These are phyloP conservation scores for Lignosus rhinocerotis DNA, from an alignment of 1,284 basidiomycete genomes.

Conservation along the genomic window DNA sequence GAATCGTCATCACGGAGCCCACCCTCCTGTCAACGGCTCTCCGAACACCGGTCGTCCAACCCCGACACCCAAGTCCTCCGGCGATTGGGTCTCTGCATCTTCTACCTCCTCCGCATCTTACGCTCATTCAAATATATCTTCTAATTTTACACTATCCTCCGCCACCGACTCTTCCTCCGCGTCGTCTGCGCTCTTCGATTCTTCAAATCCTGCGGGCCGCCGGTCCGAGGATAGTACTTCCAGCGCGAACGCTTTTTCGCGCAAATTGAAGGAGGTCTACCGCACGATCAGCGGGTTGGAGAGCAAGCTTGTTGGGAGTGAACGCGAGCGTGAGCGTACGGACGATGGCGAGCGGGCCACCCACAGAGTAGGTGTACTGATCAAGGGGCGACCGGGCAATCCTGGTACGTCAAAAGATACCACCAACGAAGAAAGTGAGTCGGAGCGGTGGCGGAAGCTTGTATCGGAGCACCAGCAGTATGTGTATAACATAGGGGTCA, in stretches of 20 bases:
- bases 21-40: slow-evolving; percentile 10
- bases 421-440: slow-evolving; percentile 55
- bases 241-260: slow-evolving; percentile 67
- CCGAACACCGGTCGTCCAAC: slow-evolving; percentile 37
- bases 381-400: slow-evolving; percentile 43
- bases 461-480: slow-evolving; percentile 74
- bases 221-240: slow-evolving; percentile 50
- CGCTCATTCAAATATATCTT: slow-evolving; percentile 68
- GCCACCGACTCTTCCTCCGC: slow-evolving; percentile 69
- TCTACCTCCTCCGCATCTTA: slow-evolving; percentile 69
- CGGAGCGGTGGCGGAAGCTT: slow-evolving; percentile 64
- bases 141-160: slow-evolving; percentile 74
- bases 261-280: slow-evolving; percentile 81
- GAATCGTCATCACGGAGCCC: slow-evolving; percentile 42
- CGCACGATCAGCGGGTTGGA: slow-evolving; percentile 75
- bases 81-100: slow-evolving; percentile 72
- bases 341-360: slow-evolving; percentile 26
- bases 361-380: slow-evolving; percentile 43
- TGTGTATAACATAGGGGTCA: slow-evolving; percentile 27
- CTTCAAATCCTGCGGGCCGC: slow-evolving; percentile 36
- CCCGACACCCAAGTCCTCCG: slow-evolving; percentile 60
- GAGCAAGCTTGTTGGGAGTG: slow-evolving; percentile 66
- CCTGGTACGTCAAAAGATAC: slow-evolving; percentile 32
- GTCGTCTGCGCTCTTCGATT: slow-evolving; percentile 63
- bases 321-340: slow-evolving; percentile 43